Conservation (phyloP, 2,329 filamentous ascomycete species). For the Aspergillus udagawae region DNA sequence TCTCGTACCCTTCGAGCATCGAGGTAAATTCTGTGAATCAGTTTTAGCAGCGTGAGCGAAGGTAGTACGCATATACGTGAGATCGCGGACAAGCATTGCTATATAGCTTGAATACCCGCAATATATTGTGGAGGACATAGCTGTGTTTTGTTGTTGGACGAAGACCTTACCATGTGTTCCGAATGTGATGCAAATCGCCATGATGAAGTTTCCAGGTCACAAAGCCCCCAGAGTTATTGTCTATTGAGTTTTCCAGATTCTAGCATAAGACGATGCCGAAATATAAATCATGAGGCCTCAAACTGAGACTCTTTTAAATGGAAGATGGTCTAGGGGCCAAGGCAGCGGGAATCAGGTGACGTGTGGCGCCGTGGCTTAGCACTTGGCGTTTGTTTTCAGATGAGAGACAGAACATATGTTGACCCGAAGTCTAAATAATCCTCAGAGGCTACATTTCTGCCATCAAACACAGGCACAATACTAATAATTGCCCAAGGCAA, state of each 20-base stretch:
- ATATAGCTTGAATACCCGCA: not conserved
- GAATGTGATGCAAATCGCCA: conserved; percentile 44
- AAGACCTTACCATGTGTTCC: conserved; percentile 36
- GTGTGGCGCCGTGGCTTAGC: conserved; percentile 36
- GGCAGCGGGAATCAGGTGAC: conserved; percentile 24
- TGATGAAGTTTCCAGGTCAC: conserved; percentile 12
- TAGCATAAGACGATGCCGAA: conserved; percentile 1
- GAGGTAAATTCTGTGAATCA: conserved; percentile 39
- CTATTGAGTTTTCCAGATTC: not conserved
- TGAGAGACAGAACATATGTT: not conserved
- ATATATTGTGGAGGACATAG: not conserved
- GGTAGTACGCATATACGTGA: not conserved
- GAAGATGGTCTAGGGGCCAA: conserved; percentile 15
- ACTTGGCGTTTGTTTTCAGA: conserved; percentile 14
- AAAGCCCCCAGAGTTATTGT: not conserved
- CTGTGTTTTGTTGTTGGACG: not conserved
- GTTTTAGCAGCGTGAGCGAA: conserved; percentile 1
- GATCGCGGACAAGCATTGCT: not conserved
- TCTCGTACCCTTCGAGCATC: conserved; percentile 43
- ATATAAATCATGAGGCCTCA: not conserved
- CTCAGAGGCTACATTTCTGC: not conserved
- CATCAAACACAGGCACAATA: not conserved
- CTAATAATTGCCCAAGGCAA: not conserved
- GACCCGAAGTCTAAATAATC: not conserved
- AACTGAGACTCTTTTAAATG: not conserved